phyloP scores from a whole-genome alignment of 1,284 basidiomycete genomes.

The Malassezia yamatoensis region DNA sequence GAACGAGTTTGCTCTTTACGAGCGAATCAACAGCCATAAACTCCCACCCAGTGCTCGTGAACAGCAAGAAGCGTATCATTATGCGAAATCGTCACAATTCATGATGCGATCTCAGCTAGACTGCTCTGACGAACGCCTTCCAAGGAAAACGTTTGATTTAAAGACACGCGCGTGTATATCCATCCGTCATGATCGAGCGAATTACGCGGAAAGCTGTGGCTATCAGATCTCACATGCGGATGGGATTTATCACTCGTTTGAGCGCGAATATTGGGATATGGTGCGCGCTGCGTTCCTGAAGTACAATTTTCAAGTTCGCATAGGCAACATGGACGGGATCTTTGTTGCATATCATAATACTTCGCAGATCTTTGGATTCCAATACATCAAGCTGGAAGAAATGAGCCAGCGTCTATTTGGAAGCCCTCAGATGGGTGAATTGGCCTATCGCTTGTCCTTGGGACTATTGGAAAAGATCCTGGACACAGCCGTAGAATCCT shows the following conservation, averaged over 20 bases:
- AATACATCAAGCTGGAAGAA: slow-evolving; percentile 76
- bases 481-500: slow-evolving; percentile 57
- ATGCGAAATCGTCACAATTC: slow-evolving; percentile 59
- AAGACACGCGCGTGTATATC: slow-evolving; percentile 82
- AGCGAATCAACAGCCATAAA: slow-evolving; percentile 50
- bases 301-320: slow-evolving; percentile 88
- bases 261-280: slow-evolving; percentile 57
- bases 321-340: slow-evolving; percentile 94
- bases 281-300: slow-evolving; percentile 88
- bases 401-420: slow-evolving; percentile 79
- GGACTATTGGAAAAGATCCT: slow-evolving; percentile 63
- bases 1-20: slow-evolving; percentile 59
- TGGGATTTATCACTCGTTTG: slow-evolving; percentile 45
- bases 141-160: slow-evolving; percentile 85
- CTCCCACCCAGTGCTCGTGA: slow-evolving; percentile 48
- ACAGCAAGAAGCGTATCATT: slow-evolving; percentile 46
- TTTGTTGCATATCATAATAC: slow-evolving; percentile 94
- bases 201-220: slow-evolving; percentile 56
- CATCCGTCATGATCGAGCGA: slow-evolving; percentile 74
- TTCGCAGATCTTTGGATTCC: slow-evolving; percentile 77
- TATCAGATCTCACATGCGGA: slow-evolving; percentile 40
- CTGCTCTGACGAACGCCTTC: slow-evolving; percentile 68
- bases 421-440: slow-evolving; percentile 56
- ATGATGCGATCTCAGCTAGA: slow-evolving; percentile 94
- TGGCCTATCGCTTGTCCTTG: slow-evolving; percentile 68